Evolutionary conservation across 257 asterid genomes (phyloP).

Genomic region (Pogostemon cablin): DNA sequence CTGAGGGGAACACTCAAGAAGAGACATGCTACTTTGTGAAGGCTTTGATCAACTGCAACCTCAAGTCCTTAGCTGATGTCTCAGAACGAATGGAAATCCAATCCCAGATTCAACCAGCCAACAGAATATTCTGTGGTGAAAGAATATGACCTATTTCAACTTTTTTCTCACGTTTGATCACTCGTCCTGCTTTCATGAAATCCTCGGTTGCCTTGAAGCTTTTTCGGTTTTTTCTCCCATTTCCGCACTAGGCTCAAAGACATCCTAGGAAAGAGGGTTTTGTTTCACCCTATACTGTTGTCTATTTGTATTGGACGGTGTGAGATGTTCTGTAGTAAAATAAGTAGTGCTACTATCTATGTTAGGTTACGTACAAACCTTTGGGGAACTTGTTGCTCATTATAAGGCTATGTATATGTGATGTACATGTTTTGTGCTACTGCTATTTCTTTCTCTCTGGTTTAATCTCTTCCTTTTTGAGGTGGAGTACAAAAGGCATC

Average conservation of each 20-base stretch:
- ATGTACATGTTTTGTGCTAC: conserved; percentile 21
- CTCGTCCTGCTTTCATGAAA: not conserved
- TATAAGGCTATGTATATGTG: conserved; percentile 16
- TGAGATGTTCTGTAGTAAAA: conserved; percentile 10
- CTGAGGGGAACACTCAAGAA: conserved; percentile 77
- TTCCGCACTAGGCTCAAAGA: conserved; percentile 1
- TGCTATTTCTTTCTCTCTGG: not conserved
- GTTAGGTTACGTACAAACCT: conserved; percentile 32
- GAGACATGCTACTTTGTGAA: conserved; percentile 86
- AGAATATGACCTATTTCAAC: not conserved
- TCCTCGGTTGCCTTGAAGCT: not conserved
- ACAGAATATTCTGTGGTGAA: conserved; percentile 10
- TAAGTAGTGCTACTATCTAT: not conserved
- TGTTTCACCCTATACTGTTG: conserved; percentile 13
- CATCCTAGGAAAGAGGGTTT: not conserved
- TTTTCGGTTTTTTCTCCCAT: not conserved
- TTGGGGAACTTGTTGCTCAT: conserved; percentile 21
- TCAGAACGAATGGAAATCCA: conserved; percentile 80
- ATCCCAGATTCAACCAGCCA: conserved; percentile 30
- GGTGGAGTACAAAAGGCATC: not conserved
- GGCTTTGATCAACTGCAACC: conserved; percentile 80
- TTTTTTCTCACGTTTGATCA: not conserved
- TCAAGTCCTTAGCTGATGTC: conserved; percentile 74
- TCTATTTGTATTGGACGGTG: conserved; percentile 23
- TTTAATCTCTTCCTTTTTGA: not conserved